Percentiles rank a stretch among this genome's conserved stretches.
Conservation (phyloP, 164 flowering plant genomes). For the Chimonanthus praecox region DNA sequence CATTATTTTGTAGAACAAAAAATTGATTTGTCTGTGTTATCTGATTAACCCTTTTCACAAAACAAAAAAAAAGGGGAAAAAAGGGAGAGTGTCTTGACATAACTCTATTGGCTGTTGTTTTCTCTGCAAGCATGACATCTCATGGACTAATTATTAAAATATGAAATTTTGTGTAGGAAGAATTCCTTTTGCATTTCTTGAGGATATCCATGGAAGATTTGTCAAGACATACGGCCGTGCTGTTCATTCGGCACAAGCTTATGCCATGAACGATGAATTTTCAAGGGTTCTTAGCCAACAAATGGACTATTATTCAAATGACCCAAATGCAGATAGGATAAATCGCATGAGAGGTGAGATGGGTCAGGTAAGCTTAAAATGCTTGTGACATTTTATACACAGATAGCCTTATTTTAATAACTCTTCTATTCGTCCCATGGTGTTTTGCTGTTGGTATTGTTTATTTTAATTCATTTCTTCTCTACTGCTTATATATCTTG, state of each 20-base stretch:
- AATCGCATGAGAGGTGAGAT: slow-evolving; percentile 84
- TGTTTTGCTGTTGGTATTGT: background rate
- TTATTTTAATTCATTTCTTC: too few relatives aligned
- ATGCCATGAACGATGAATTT: slow-evolving; percentile 94
- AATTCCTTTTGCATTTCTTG: too few relatives aligned
- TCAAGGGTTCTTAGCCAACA: slow-evolving; percentile 83
- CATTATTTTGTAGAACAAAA: too few relatives aligned
- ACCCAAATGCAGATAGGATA: slow-evolving; percentile 82
- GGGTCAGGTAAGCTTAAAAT: slow-evolving; percentile 50
- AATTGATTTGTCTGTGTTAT: too few relatives aligned
- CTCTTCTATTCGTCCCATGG: background rate
- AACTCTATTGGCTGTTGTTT: too few relatives aligned
- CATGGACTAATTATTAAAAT: too few relatives aligned
- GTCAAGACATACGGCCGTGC: slow-evolving; percentile 79
- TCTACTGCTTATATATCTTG: too few relatives aligned
- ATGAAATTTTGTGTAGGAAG: too few relatives aligned
- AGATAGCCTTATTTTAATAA: background rate
- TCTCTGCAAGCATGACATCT: too few relatives aligned
- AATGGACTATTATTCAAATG: slow-evolving; percentile 72
- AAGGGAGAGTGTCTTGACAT: too few relatives aligned
- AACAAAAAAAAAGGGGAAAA: too few relatives aligned
- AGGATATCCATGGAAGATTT: slow-evolving; percentile 58
- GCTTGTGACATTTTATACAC: background rate
- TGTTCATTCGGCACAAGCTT: slow-evolving; percentile 61
- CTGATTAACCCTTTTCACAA: too few relatives aligned